Conservation (phyloP, 1,284 basidiomycete genomes). For the Rhodotorula sp. region DNA sequence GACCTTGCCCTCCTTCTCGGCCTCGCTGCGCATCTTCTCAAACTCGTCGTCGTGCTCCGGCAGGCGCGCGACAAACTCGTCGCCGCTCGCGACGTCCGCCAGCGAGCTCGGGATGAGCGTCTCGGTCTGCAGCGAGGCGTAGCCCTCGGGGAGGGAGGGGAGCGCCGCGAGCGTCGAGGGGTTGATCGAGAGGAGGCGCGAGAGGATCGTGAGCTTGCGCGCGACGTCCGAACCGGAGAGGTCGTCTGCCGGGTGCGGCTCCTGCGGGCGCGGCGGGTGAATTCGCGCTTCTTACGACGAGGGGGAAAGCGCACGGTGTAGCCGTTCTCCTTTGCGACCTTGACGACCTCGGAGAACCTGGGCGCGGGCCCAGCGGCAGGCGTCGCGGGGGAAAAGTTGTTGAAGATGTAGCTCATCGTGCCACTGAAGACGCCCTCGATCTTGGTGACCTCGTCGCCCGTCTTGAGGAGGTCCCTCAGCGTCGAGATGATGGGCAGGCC, state of each 20-base stretch:
- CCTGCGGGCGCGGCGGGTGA: constrained; percentile 58
- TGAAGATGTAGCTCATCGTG: constrained; percentile 99
- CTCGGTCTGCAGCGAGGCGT: constrained; percentile 74
- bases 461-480: constrained; percentile 84
- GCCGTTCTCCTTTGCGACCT: constrained; percentile 83
- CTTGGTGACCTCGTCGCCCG: constrained; percentile 76
- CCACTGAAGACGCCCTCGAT: constrained; percentile 80
- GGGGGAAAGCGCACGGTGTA: constrained; percentile 69
- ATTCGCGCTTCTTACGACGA: not conserved
- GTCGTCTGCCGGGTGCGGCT: constrained; percentile 96
- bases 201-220: constrained; percentile 92
- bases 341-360: constrained; percentile 85
- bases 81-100: constrained; percentile 66
- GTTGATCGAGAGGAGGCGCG: constrained; percentile 66
- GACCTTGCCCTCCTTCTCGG: constrained; percentile 75
- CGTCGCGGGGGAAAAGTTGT: constrained; percentile 70
- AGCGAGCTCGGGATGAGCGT: constrained; percentile 83
- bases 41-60: constrained; percentile 84
- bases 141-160: constrained; percentile 64
- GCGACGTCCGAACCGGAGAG: constrained; percentile 96
- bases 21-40: constrained; percentile 71
- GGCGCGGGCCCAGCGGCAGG: constrained; percentile 53
- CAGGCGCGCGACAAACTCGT: constrained; percentile 78
- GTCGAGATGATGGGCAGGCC: constrained; percentile 91
- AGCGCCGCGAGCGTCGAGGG: constrained; percentile 47